phyloP scores from a whole-genome alignment of 345 rosid species.

The Citrus maxima region DNA sequence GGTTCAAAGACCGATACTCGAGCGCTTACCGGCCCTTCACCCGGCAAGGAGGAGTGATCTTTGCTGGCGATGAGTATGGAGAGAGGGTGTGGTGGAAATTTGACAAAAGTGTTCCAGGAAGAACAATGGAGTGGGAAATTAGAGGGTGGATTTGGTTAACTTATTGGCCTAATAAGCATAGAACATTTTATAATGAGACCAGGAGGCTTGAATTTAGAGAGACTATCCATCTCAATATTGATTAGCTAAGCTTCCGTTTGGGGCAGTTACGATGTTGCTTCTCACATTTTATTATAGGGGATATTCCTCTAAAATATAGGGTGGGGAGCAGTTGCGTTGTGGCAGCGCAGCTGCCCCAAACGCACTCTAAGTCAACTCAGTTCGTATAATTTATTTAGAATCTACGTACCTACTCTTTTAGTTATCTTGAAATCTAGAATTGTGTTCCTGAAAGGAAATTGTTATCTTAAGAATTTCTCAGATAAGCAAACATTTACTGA shows the following conservation, averaged over 20 bases:
- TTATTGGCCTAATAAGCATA: constrained; percentile 87
- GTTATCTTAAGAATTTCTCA: not conserved
- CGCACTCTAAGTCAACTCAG: too few relatives aligned
- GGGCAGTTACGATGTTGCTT: fast-evolving
- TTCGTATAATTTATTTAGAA: not conserved
- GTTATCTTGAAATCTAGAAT: not conserved
- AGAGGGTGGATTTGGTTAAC: constrained; percentile 87
- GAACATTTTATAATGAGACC: constrained; percentile 68
- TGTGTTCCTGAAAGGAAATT: not conserved
- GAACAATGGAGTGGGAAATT: constrained; percentile 74
- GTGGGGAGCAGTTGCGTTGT: too few relatives aligned
- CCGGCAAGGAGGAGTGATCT: constrained; percentile 78
- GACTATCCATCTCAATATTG: constrained; percentile 47
- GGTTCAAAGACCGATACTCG: constrained; percentile 76
- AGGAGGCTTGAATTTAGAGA: constrained; percentile 75
- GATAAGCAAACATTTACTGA: not conserved
- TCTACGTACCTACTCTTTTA: not conserved
- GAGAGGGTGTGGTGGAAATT: constrained; percentile 70
- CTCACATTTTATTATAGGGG: too few relatives aligned
- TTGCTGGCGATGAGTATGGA: constrained; percentile 81
- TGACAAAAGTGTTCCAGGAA: constrained; percentile 53
- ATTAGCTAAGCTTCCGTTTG: constrained; percentile 8
- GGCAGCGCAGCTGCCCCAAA: too few relatives aligned
- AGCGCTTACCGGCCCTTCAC: constrained; percentile 75
- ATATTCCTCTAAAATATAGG: too few relatives aligned